Base-by-base conservation (phyloP, 306 rosid species). In the Pyrus communis region DNA sequence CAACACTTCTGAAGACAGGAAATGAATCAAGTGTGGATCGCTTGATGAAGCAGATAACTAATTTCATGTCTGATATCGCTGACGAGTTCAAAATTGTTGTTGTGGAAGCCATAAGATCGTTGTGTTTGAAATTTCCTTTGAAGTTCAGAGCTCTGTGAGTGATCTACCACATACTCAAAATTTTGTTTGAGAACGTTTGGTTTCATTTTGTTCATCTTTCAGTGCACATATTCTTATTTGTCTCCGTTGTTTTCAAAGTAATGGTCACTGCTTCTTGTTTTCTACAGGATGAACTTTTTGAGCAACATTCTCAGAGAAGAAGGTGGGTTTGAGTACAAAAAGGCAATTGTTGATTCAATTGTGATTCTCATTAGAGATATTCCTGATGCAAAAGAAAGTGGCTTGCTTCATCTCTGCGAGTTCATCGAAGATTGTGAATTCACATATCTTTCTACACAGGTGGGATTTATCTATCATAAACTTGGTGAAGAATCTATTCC, bases 221-320 rank as follows among this genome's bases (percentile, higher is more conserved):
- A 38, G 19, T 76, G 62, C 66, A 54, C 57, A 27, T 27, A 8
- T 67, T 75, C 43, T 69, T 67, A 9, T 18, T 52, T 45, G 35
- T 35, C 67, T 42, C 11, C 62, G 77, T 38, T 58, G 25, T 19
- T 61, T 38, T 67, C 60, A 19, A 17, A 27, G 19, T 77, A 69
- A 33, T 25, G 49, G 38, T 21, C 59, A 51, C 52, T 74, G 52
- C 31, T 31, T 77, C 57, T 63, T 71, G 52, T 79, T 72, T 64
- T 79, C 70, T 27, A 84, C 77, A 95, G 99, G 87, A 95, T 95
- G 99, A 92, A 90, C 89, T 95, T 95, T 88, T 88, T 95, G 43
- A 95, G 99, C 91, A 95, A 86, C 86, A 95, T 95, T 86, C 99
- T 95, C 31, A 84, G 99, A 82, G 99, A 95, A 83, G 99, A 95